Percentiles rank a stretch among this genome's conserved stretches.
phyloP scores from a whole-genome alignment of 1,284 basidiomycete genomes.

The Entoloma clypeatum region DNA sequence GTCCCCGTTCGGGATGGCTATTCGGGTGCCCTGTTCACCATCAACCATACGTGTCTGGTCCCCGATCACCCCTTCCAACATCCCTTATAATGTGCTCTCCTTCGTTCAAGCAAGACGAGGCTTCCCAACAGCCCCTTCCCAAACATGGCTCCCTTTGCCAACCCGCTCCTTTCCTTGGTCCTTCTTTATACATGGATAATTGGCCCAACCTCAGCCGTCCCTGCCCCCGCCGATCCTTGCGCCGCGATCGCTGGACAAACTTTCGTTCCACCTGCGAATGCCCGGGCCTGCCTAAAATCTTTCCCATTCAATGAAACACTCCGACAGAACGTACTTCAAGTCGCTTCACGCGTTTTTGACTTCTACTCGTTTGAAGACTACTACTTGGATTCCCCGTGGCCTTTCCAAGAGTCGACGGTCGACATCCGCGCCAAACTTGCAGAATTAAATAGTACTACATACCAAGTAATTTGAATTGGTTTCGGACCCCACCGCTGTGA shows the following conservation, averaged over 20 bases:
- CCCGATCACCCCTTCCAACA: no score
- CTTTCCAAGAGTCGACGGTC: constrained; percentile 58
- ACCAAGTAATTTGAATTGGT: constrained; percentile 31
- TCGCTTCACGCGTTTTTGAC: constrained; percentile 53
- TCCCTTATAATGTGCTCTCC: no score
- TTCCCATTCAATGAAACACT: constrained; percentile 65
- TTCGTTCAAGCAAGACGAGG: no score
- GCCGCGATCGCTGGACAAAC: constrained; percentile 44
- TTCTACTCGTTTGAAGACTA: constrained; percentile 66
- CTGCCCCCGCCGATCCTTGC: constrained; percentile 41
- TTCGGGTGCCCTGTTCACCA: no score
- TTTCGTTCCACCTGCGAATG: constrained; percentile 49
- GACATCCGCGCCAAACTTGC: constrained; percentile 49
- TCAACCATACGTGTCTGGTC: no score
- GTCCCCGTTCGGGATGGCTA: no score
- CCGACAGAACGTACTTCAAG: constrained; percentile 53
- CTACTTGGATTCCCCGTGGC: constrained; percentile 54
- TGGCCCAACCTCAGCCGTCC: constrained; percentile 8
- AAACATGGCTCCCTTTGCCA: no score
- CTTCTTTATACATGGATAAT: no score
- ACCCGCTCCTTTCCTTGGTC: no score
- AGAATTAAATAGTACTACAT: constrained; percentile 46
- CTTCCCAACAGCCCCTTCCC: no score
- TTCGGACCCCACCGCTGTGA: constrained; percentile 2
- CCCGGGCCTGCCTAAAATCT: constrained; percentile 54